A percentile compares a stretch with the other conserved stretches of the same genome.
Conservation (phyloP, 371 early-diverging fungal genomes). For the Coemansia sp. region DNA sequence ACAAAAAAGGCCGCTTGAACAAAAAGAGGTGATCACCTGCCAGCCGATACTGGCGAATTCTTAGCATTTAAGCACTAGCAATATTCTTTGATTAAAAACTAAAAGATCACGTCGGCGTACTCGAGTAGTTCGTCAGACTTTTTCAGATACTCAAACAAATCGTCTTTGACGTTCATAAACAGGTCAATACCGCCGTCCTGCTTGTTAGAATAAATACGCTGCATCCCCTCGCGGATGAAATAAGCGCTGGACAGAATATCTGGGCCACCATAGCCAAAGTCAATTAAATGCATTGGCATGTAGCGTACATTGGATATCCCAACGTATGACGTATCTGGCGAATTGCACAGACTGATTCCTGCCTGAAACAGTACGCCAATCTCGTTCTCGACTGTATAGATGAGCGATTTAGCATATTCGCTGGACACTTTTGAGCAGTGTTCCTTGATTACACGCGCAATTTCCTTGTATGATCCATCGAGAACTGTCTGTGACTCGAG, state of each 20-base stretch:
- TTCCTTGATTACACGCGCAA: slow-evolving; percentile 30
- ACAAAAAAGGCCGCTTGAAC: slow-evolving; percentile 5
- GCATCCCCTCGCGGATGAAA: slow-evolving; percentile 34
- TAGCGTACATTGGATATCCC: slow-evolving; percentile 30
- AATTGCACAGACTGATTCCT: slow-evolving; percentile 25
- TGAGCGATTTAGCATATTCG: slow-evolving; percentile 23
- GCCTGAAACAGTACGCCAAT: slow-evolving; percentile 32
- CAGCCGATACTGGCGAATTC: background rate
- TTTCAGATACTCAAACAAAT: slow-evolving; percentile 16
- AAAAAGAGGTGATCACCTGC: background rate
- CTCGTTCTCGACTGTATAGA: slow-evolving; percentile 30
- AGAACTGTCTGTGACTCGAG: slow-evolving; percentile 2
- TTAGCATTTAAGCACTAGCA: background rate
- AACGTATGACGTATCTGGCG: slow-evolving; percentile 21
- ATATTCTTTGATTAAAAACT: background rate
- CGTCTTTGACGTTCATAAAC: slow-evolving; percentile 28
- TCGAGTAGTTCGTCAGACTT: slow-evolving; percentile 16
- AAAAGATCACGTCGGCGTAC: slow-evolving; percentile 21
- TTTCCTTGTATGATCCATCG: slow-evolving; percentile 10
- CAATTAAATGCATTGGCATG: slow-evolving; percentile 28
- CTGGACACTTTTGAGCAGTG: slow-evolving; percentile 8
- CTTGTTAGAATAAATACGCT: slow-evolving; percentile 23
- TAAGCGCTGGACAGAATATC: slow-evolving; percentile 25
- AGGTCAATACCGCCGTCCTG: slow-evolving; percentile 48
- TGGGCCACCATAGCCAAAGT: slow-evolving; percentile 43